phyloP scores from a whole-genome alignment of 108 stramenopile species.

The Schizochytrium sp. region DNA sequence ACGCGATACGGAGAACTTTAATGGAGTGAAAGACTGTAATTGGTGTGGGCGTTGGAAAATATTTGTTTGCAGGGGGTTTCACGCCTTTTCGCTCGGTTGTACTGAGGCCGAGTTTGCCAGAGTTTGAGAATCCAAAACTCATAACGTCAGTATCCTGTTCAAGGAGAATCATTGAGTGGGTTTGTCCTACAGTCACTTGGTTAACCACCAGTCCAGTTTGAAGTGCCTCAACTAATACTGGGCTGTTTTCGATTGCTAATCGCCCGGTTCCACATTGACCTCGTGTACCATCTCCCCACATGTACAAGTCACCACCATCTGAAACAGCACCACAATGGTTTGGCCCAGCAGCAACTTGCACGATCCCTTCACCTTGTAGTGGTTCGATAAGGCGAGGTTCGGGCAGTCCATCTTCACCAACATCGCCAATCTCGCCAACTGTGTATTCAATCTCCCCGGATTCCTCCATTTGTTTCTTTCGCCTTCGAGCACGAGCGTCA shows the following conservation, averaged over 20 bases:
- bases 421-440: background rate
- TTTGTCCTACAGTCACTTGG: constrained; percentile 70
- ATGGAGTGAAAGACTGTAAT: constrained; percentile 65
- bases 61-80: background rate
- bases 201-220: constrained; percentile 66
- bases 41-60: constrained; percentile 14
- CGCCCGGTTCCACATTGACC: constrained; percentile 78
- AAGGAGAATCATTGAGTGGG: constrained; percentile 73
- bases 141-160: constrained; percentile 69
- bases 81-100: constrained; percentile 63
- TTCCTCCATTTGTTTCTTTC: background rate
- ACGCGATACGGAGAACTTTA: constrained; percentile 75
- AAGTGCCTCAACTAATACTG: constrained; percentile 66
- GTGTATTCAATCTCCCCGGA: constrained; percentile 17
- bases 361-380: constrained; percentile 80
- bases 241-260: constrained; percentile 63
- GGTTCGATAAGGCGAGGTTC: constrained; percentile 77
- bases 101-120: constrained; percentile 72
- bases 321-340: constrained; percentile 76
- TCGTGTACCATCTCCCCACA: constrained; percentile 78
- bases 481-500: background rate
- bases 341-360: constrained; percentile 74
- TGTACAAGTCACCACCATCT: constrained; percentile 72
- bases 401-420: constrained; percentile 23
- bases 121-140: constrained; percentile 75